Evolutionary conservation across 1,284 basidiomycete genomes (phyloP), one percentile per base, ranked within the genome.

Genomic region (Thelephora terrestris): DNA sequence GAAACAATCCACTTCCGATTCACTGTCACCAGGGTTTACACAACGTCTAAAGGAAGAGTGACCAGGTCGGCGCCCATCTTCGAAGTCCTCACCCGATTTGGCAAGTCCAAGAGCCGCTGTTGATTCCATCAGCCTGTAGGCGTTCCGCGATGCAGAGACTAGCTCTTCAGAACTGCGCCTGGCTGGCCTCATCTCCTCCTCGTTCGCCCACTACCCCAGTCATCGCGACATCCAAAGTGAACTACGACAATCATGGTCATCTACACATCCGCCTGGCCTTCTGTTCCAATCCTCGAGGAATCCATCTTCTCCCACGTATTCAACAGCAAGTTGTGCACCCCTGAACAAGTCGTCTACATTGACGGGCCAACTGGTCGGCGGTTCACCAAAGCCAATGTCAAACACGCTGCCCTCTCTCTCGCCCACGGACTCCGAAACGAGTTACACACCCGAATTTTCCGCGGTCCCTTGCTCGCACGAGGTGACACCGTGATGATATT

Each of bases 281-380:
- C 57, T 12, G 46, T 60, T 39, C 48, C 52, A 18, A 53, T 63
- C 44, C 57, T 57, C 18, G 45, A 58, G 12, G 53, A 57, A 27
- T 63, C 59, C 23, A 54, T 64, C 45, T 60, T 57, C 52, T 54
- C 62, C n/a, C 52, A 59, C 43, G 51, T 64, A 29, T 58, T 62
- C 36, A 49, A 50, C 23, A 53, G 54, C 10, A 50, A 48, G 2
- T 46, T 43, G 23, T 50, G 38, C 42, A 46, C 55, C 5, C 29
- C 46, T 6, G 34, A 40, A 3, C 25, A 37, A 7, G 71, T 73
- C 7, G 84, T 84, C 1, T 86, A 79, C 60, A 71, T 88, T 47
- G 86, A 91, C 55, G 81, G 80, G 0, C 61, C 66, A 1, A 75
- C 82, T 0, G 81, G 77, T 0, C 64, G 71, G 1, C 68, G 69